Percentiles rank a stretch among this genome's conserved stretches.
These are phyloP conservation scores for Lagenidium giganteum DNA, from an alignment of 352 stramenopile species.

Conservation along the genomic window DNA sequence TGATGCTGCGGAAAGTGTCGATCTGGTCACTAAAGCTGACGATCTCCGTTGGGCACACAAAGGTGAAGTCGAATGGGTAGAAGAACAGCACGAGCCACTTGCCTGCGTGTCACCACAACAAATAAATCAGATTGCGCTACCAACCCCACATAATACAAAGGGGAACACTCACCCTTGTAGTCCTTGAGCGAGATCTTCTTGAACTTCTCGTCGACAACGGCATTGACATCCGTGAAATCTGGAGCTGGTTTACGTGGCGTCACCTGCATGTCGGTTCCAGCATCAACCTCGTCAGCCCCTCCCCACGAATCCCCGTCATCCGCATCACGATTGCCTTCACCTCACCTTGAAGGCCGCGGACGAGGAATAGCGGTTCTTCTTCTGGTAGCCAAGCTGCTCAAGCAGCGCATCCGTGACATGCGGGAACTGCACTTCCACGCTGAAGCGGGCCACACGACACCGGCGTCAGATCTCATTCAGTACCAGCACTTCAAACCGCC, in stretches of 20 bases:
- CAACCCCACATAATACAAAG: too few species aligned
- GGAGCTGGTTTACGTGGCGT: slow-evolving; percentile 69
- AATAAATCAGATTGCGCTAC: too few species aligned
- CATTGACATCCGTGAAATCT: slow-evolving; percentile 70
- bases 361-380: slow-evolving; percentile 75
- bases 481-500: background rate
- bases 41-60: slow-evolving; percentile 84
- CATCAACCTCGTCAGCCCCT: too few species aligned
- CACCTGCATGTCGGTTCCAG: slow-evolving; percentile 19
- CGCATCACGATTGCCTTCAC: too few species aligned
- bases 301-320: too few species aligned
- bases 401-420: slow-evolving; percentile 71
- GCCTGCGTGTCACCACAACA: slow-evolving; percentile 9
- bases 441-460: slow-evolving; percentile 6
- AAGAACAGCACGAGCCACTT: slow-evolving; percentile 87
- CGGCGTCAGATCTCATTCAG: background rate
- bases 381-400: slow-evolving; percentile 72
- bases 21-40: slow-evolving; percentile 76
- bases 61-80: slow-evolving; percentile 87
- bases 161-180: slow-evolving; percentile 29
- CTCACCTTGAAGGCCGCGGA: slow-evolving; percentile 56
- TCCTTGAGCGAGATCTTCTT: slow-evolving; percentile 73
- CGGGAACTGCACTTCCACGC: slow-evolving; percentile 73
- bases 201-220: slow-evolving; percentile 75
- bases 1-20: slow-evolving; percentile 69